Evolutionary conservation across 768 basidiomycete genomes (phyloP).

Genomic region (Gymnopilus dilepis): DNA sequence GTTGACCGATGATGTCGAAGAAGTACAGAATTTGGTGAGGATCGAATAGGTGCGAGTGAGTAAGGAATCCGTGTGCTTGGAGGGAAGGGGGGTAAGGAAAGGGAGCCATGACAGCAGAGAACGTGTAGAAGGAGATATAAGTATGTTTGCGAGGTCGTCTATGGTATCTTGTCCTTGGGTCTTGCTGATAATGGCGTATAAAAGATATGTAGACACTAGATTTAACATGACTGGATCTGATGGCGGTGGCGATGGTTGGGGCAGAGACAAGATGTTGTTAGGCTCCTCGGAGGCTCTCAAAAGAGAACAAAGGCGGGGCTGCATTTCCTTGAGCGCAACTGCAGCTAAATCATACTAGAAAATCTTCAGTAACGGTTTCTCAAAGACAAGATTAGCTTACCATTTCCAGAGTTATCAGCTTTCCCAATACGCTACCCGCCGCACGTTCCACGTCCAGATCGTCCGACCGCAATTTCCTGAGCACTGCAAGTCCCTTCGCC

Average conservation of each 20-base stretch:
- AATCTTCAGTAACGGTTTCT: neutral
- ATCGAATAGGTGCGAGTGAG: conserved; percentile 64
- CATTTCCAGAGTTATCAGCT: conserved; percentile 71
- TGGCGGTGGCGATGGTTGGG: conserved; percentile 37
- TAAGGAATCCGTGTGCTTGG: conserved; percentile 61
- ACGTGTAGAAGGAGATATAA: conserved; percentile 26
- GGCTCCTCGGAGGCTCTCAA: conserved; percentile 26
- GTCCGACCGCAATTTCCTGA: conserved; percentile 51
- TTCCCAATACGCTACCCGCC: conserved; percentile 68
- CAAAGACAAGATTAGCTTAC: conserved; percentile 51
- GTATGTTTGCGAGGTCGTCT: conserved; percentile 25
- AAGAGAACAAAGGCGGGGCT: conserved; percentile 45
- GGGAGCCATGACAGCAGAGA: conserved; percentile 62
- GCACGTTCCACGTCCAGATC: conserved; percentile 76
- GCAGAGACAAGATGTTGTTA: conserved; percentile 45
- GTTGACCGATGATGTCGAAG: neutral
- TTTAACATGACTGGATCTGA: conserved; percentile 46
- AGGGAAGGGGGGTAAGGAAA: conserved; percentile 43
- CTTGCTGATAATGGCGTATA: conserved; percentile 50
- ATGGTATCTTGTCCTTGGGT: conserved; percentile 15
- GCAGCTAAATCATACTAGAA: conserved; percentile 60
- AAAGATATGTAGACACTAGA: conserved; percentile 64
- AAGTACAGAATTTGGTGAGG: conserved; percentile 47
- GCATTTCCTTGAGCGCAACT: conserved; percentile 50
- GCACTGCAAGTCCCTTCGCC: conserved; percentile 45